These are phyloP conservation scores for Arthroderma uncinatum DNA, from an alignment of 2,329 filamentous ascomycete species.

Conservation along the genomic window DNA sequence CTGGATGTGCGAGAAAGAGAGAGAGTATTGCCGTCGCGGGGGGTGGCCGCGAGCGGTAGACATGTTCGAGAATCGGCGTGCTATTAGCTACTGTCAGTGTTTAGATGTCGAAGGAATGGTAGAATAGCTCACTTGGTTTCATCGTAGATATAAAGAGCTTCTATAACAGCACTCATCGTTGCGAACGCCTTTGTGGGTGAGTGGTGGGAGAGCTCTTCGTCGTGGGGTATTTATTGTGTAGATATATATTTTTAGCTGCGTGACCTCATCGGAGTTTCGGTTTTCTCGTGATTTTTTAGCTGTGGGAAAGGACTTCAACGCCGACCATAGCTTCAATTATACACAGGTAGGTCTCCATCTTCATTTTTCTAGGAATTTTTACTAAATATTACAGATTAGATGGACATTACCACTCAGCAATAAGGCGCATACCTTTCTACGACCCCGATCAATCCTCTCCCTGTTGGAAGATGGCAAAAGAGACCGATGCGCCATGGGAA, in stretches of 20 bases:
- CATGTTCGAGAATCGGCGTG: conserved; percentile 74
- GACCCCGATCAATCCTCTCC: not conserved
- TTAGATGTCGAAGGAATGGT: conserved; percentile 9
- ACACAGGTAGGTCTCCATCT: not conserved
- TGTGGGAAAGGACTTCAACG: not conserved
- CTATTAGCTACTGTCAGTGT: conserved; percentile 38
- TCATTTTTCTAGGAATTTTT: not conserved
- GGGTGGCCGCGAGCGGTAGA: conserved; percentile 72
- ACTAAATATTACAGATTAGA: not conserved
- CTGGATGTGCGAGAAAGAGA: conserved; percentile 71
- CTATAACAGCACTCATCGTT: conserved; percentile 75
- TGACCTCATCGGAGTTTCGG: conserved; percentile 4
- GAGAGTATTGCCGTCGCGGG: conserved; percentile 65
- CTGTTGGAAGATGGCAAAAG: conserved; percentile 15
- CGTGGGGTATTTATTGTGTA: conserved; percentile 4
- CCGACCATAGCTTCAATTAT: not conserved
- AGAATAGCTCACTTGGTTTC: conserved; percentile 63
- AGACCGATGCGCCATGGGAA: conserved; percentile 40
- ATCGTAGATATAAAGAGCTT: conserved; percentile 94
- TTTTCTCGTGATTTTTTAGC: not conserved
- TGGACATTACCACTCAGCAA: too few relatives aligned
- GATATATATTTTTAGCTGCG: not conserved
- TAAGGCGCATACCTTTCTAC: not conserved
- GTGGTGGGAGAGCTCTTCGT: conserved; percentile 16
- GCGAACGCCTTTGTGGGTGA: conserved; percentile 9